These are phyloP conservation scores for Paracoccidioides brasiliensis DNA, from an alignment of 2,329 filamentous ascomycete species.

Conservation along the genomic window DNA sequence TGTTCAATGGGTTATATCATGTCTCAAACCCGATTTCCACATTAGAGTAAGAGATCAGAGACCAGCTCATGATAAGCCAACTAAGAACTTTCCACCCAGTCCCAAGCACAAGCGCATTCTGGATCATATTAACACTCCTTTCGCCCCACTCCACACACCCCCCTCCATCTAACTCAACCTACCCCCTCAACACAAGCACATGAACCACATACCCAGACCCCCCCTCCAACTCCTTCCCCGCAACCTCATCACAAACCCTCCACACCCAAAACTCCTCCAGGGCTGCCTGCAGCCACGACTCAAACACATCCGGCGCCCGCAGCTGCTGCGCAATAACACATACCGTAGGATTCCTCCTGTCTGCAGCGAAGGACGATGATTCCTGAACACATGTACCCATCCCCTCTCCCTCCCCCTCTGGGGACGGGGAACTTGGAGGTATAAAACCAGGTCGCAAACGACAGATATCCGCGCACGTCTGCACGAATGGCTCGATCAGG, in stretches of 20 bases:
- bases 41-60: no score
- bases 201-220: conserved; percentile 72
- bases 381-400: no score
- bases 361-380: conserved; percentile 6
- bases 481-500: conserved; percentile 68
- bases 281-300: conserved; percentile 64
- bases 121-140: no score
- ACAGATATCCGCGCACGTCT: conserved; percentile 65
- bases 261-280: conserved; percentile 56
- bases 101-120: no score
- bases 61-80: no score
- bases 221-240: conserved; percentile 47
- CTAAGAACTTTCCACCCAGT: no score
- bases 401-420: no score
- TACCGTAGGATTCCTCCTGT: conserved; percentile 41
- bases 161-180: background rate
- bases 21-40: no score
- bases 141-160: background rate
- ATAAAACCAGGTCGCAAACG: conserved; percentile 35
- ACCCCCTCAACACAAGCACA: conserved; percentile 48
- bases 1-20: no score
- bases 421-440: background rate
- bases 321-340: conserved; percentile 84
- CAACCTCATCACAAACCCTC: conserved; percentile 53
- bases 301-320: conserved; percentile 71